A percentile compares a stretch with the other conserved stretches of the same genome.
Conservation (phyloP, 164 flowering plant species). For the Chimonanthus praecox region DNA sequence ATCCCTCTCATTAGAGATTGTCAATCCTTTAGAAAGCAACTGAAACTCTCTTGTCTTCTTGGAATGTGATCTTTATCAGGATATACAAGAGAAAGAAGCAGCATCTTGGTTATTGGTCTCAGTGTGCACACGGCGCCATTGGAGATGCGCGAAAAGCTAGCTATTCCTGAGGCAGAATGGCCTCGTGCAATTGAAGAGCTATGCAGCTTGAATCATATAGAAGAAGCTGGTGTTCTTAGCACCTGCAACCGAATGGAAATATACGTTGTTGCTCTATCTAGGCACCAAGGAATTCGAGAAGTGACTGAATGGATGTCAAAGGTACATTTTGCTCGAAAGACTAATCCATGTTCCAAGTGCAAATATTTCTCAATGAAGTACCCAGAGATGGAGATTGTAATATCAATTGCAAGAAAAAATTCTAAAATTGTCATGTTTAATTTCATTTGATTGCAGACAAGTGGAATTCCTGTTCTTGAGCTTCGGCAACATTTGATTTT, state of each 20-base stretch:
- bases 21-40: background rate
- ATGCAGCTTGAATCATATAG: constrained; percentile 81
- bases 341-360: background rate
- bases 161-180: constrained; percentile 97
- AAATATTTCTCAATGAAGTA: background rate
- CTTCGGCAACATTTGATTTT: constrained; percentile 77
- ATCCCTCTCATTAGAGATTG: too few relatives aligned
- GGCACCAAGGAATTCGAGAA: constrained; percentile 91
- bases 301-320: constrained; percentile 99
- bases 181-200: constrained; percentile 89
- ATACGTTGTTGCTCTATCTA: constrained; percentile 87
- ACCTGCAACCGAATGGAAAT: constrained; percentile 98
- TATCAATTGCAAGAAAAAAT: background rate
- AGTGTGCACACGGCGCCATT: constrained; percentile 94
- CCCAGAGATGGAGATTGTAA: background rate
- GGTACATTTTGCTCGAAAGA: constrained; percentile 29
- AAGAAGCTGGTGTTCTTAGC: constrained; percentile 98
- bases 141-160: constrained; percentile 96
- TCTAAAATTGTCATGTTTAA: background rate
- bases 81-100: constrained; percentile 92
- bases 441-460: constrained; percentile 51
- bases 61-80: constrained; percentile 32
- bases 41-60: background rate
- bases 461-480: constrained; percentile 82
- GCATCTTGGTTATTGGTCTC: constrained; percentile 90